Evolutionary conservation across 2,329 filamentous ascomycete genomes (phyloP), one percentile per base, ranked within the genome.

Genomic region (Pseudogymnoascus sp.): DNA sequence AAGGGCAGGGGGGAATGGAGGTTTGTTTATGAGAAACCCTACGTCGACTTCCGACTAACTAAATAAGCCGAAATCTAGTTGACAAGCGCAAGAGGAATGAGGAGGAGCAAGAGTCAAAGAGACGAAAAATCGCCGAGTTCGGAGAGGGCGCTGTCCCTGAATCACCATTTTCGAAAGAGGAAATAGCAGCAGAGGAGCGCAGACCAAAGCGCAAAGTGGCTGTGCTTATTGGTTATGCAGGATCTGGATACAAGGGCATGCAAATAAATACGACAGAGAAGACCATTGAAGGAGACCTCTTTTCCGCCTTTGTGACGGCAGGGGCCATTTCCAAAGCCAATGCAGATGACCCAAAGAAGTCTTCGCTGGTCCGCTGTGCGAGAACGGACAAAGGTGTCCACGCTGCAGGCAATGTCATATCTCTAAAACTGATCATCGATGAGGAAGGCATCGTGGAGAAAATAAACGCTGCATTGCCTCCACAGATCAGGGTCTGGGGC

Each of bases 301-400:
- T 99, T 78, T 85, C 86, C 34, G 95, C 95, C 2, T 93, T 99
- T 69, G 89, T 99, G 66, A 86, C 87, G 2, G 93, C 95, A 2
- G 90, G 93, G 16, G 93, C 95, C 40, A 96, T 99, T 66, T 96
- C 93, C 59, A 97, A 97, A 76, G 91, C 91, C 66, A 99, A 99
- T 73, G 95, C 95, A 21, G 88, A 96, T 70, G 95, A 99, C 73
- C 95, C 93, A 3, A 96, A 96, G 76, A 99, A 99, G 77, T 96
- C 92, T 1, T 93, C 91, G 61, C 84, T 99, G 56, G 90, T 96
- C 62, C 88, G 95, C 67, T 99, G 95, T 75, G 95, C 95, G 3
- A 84, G 95, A 67, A 99, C 95, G 0, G 95, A 99, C 78, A 99
- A 97, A 80, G 95, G 95, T 62, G 93, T 97, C 1, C 93, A 97